These are phyloP conservation scores for Lagenaria siceraria DNA, from an alignment of 306 rosid genomes.

Conservation along the genomic window DNA sequence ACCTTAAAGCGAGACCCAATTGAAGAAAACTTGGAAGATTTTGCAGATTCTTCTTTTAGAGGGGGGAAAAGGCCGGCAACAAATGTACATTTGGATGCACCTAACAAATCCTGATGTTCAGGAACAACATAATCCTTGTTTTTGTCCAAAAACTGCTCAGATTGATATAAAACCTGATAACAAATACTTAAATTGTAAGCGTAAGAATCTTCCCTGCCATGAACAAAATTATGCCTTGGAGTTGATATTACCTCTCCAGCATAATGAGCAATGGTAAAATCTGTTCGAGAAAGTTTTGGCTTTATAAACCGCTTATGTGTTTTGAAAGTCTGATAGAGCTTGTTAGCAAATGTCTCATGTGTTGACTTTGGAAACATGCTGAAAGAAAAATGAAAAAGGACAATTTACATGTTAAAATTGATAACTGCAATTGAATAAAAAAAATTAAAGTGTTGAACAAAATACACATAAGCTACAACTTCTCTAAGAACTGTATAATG, in stretches of 20 bases:
- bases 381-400: conserved; percentile 24
- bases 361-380: conserved; percentile 99
- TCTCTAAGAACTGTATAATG: not conserved
- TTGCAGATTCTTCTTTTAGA: conserved; percentile 76
- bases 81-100: conserved; percentile 79
- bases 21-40: conserved; percentile 94
- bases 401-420: conserved; percentile 9
- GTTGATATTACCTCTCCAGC: conserved; percentile 82
- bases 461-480: not conserved
- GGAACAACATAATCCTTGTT: conserved; percentile 98
- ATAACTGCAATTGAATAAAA: not conserved
- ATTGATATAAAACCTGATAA: conserved; percentile 77
- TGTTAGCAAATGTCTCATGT: conserved; percentile 97
- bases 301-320: conserved; percentile 83
- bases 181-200: conserved; percentile 21
- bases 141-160: conserved; percentile 93
- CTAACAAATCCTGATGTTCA: conserved; percentile 89
- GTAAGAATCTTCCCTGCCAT: conserved; percentile 6
- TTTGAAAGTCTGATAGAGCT: conserved; percentile 93
- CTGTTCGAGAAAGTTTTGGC: conserved; percentile 94
- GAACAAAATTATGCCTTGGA: conserved; percentile 11
- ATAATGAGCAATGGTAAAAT: conserved; percentile 79
- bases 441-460: not conserved
- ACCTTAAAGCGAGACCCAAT: conserved; percentile 99
- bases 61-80: conserved; percentile 98